These are phyloP conservation scores for Mallotus repandus DNA, from an alignment of 441 rosid species.

Conservation along the genomic window DNA sequence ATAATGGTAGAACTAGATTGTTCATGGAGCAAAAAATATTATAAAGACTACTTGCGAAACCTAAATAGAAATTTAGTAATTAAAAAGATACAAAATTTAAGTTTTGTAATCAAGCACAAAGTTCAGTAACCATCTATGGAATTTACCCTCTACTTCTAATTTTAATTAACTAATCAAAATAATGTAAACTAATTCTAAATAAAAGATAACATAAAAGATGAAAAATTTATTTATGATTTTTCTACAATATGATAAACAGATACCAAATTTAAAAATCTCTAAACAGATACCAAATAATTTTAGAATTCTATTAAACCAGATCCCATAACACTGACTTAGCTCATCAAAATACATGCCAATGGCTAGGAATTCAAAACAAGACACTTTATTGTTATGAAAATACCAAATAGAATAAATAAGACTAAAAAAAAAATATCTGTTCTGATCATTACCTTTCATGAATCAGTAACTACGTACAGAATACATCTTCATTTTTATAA, in stretches of 20 bases:
- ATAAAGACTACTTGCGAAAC: too few species aligned
- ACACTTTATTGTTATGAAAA: background rate
- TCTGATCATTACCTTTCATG: background rate
- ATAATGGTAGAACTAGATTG: too few species aligned
- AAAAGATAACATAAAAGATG: background rate
- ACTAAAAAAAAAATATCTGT: background rate
- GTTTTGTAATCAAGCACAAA: too few species aligned
- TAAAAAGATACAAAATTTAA: too few species aligned
- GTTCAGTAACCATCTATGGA: too few species aligned
- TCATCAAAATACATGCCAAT: background rate
- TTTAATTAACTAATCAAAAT: background rate
- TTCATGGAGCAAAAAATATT: too few species aligned
- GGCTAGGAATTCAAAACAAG: background rate
- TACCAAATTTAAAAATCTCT: too few species aligned
- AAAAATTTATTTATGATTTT: too few species aligned
- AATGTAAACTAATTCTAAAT: background rate
- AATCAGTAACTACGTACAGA: background rate
- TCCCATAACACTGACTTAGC: background rate
- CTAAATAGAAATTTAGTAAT: too few species aligned
- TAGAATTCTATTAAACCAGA: background rate
- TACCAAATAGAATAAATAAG: background rate
- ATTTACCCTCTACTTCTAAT: too few species aligned
- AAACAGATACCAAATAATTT: too few species aligned
- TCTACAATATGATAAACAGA: background rate
- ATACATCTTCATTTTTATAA: background rate